Evolutionary conservation across 352 stramenopile species (phyloP).

Genomic region (Elongisporangium prolatum): DNA sequence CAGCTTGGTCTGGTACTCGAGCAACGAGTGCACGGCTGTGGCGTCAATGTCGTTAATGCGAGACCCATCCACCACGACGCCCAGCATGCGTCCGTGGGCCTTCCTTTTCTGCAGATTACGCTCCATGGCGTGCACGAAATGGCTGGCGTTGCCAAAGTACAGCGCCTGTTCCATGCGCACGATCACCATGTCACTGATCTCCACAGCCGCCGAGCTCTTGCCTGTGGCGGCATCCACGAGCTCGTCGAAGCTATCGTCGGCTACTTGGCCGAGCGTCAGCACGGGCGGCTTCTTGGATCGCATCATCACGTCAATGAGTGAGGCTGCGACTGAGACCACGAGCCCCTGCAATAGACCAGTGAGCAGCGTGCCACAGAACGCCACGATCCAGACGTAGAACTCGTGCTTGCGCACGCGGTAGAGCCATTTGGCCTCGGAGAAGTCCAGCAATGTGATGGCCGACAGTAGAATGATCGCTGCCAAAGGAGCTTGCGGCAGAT

Average conservation of each 20-base stretch:
- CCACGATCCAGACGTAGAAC: slow-evolving; percentile 56
- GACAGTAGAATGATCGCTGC: slow-evolving; percentile 89
- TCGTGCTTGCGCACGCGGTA: slow-evolving; percentile 51
- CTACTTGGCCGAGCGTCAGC: slow-evolving; percentile 31
- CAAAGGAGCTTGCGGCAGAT: slow-evolving; percentile 84
- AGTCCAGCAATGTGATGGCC: slow-evolving; percentile 83
- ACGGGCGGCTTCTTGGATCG: slow-evolving; percentile 53
- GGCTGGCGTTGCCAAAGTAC: slow-evolving; percentile 71
- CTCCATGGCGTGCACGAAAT: slow-evolving; percentile 55
- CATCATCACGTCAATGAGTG: slow-evolving; percentile 59
- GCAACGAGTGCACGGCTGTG: slow-evolving; percentile 16
- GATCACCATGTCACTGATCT: slow-evolving; percentile 40
- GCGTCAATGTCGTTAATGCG: slow-evolving; percentile 25
- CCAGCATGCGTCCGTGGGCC: slow-evolving; percentile 15
- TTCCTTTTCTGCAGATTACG: slow-evolving; percentile 29
- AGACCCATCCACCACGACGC: slow-evolving; percentile 23
- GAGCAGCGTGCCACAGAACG: slow-evolving; percentile 43
- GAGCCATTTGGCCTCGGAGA: slow-evolving; percentile 84
- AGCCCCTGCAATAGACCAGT: slow-evolving; percentile 45
- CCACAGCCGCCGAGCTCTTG: slow-evolving; percentile 1
- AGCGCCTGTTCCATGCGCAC: slow-evolving; percentile 62
- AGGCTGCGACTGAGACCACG: slow-evolving; percentile 48
- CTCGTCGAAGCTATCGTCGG: slow-evolving; percentile 30
- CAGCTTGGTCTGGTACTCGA: slow-evolving; percentile 19
- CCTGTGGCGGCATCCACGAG: slow-evolving; percentile 13